Evolutionary conservation across 2,329 filamentous ascomycete genomes (phyloP), one percentile per base, ranked within the genome.

Genomic region (Fusarium sp.): DNA sequence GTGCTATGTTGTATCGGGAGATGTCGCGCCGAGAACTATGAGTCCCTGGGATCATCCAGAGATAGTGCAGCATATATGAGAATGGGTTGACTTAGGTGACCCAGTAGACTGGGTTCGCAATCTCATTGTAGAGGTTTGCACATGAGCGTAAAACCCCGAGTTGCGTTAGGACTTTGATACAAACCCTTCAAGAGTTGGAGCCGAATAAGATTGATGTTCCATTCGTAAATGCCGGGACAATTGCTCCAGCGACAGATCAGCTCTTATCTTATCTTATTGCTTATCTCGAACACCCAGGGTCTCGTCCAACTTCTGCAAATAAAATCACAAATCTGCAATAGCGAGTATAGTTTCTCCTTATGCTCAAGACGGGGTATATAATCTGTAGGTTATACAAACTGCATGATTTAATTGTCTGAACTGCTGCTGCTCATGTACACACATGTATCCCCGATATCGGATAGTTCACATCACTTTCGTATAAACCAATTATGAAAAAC

Each of bases 341-440:
- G 13, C 1, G 0, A 8, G 19, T n/a, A 49, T n/a, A 18, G 15
- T 16, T 49, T n/a, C 13, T 30, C 7, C 12, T 9, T 11, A 1
- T 8, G 9, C 4, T 3, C 11, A 1, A 16, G 19, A 47, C 4
- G 3, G 5, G 9, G 1, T 16, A 16, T 1, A 21, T n/a, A 2
- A n/a, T 21, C 4, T 6, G 10, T 46, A 3, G 13, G 9, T 6
- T 47, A 1, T 5, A 15, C 9, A n/a, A 0, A 13, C 2, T 5
- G 6, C 4, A 6, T 1, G 4, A 9, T 28, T 2, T 1, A 28
- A 19, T 11, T 30, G 0, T 16, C n/a, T n/a, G 2, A 10, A n/a
- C 13, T 6, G 4, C 12, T 6, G 4, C 12, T 5, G 19, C 25
- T n/a, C 7, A 19, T 37, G 1, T 19, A 19, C 18, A 10, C 18